Evolutionary conservation across 2,329 filamentous ascomycete genomes (phyloP), one percentile per base, ranked within the genome.

Genomic region (Beauveria scarabaeidicola): DNA sequence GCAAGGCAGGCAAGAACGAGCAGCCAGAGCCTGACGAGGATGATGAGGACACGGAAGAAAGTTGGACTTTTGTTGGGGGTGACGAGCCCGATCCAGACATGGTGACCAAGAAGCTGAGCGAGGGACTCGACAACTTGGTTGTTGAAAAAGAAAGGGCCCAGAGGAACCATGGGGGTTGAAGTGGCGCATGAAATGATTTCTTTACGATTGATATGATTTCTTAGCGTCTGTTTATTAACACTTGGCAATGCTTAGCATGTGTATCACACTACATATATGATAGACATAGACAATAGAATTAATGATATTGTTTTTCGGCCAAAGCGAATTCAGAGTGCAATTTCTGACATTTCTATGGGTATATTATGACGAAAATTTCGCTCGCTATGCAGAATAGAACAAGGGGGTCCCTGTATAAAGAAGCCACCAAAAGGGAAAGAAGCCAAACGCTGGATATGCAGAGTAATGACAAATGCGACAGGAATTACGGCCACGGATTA

Each of bases 41-140:
- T 43, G 78, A 83, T 53, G 75, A 75, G 50, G 86, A 86, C 36
- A 85, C 87, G 13, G 87, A 88, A 62, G 91, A 95, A 70, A 90
- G 87, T 69, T 97, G 92, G 93, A 97, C 92, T 0, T 91, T 97
- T 73, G 82, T 97, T 21, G 91, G 90, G 6, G 75, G 73, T 32
- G 76, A 77, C 57, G 78, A 78, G 63, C 75, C 74, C 0, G 77
- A 79, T 51, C 72, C 75, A 1, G 76, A 78, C 17, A 71, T 73
- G 19, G 66, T 73, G 48, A 77, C 73, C 15, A 73, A 72, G 68
- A 73, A 72, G 59, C 64, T 77, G 54, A 74, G 73, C 62, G 73
- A 73, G 52, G 72, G 71, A 8, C 64, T 73, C 25, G 64, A 59
- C 36, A 63, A 63, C 7, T 48, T 64, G 15, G 63, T 64, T n/a